A percentile compares a stretch with the other conserved stretches of the same genome.
Evolutionary conservation across 2,329 filamentous ascomycete species (phyloP).

Genomic region (Herpotrichia juniperi): DNA sequence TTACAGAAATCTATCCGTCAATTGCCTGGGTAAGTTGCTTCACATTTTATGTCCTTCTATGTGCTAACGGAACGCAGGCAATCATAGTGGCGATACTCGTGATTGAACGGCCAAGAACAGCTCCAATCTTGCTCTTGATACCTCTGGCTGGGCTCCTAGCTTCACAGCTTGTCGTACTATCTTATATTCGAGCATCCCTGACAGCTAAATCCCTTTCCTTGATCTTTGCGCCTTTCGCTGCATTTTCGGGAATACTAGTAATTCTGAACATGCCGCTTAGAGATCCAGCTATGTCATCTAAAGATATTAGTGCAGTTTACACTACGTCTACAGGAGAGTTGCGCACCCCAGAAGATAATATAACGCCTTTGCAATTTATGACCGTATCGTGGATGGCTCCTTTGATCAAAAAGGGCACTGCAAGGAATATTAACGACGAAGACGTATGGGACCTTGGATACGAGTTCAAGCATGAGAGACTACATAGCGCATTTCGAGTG

Average conservation of each 20-base stretch:
- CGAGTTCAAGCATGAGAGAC: slow-evolving; percentile 78
- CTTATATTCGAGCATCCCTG: slow-evolving; percentile 20
- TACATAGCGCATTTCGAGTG: slow-evolving; percentile 77
- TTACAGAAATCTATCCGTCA: slow-evolving; percentile 31
- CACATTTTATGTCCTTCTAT: neutral
- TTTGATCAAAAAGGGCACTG: slow-evolving; percentile 69
- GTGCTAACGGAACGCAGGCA: slow-evolving; percentile 37
- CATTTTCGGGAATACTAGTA: slow-evolving; percentile 56
- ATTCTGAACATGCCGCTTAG: slow-evolving; percentile 74
- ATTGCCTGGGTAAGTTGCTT: slow-evolving; percentile 40
- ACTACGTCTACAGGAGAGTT: slow-evolving; percentile 62
- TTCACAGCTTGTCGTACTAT: slow-evolving; percentile 41
- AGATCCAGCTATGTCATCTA: slow-evolving; percentile 59
- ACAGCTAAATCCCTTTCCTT: slow-evolving; percentile 41
- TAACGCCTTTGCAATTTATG: slow-evolving; percentile 84
- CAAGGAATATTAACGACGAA: slow-evolving; percentile 72
- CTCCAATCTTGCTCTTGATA: slow-evolving; percentile 48
- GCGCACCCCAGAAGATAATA: slow-evolving; percentile 79
- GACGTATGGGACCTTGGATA: slow-evolving; percentile 83
- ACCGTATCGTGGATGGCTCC: slow-evolving; percentile 82
- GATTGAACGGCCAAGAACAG: slow-evolving; percentile 48
- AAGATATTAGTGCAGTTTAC: slow-evolving; percentile 66
- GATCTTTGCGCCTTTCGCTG: slow-evolving; percentile 45
- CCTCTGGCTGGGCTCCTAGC: slow-evolving; percentile 42
- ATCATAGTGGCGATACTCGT: slow-evolving; percentile 43